Percentiles rank a stretch among this genome's conserved stretches.
These are phyloP conservation scores for Forsythia suspensa DNA, from an alignment of 257 asterid species.

Conservation along the genomic window DNA sequence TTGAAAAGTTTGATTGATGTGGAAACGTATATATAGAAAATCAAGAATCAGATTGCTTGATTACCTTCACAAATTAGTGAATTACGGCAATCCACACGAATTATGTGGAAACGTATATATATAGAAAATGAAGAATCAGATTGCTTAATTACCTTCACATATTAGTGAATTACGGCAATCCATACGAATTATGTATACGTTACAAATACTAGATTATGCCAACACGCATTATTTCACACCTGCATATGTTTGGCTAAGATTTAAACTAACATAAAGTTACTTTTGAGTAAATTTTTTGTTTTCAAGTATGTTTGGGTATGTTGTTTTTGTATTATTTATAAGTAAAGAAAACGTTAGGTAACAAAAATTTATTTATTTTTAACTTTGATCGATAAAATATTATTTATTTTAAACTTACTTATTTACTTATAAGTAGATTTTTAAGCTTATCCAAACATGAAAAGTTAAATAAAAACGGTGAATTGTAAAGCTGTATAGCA, in stretches of 20 bases:
- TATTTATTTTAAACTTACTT: too few species aligned
- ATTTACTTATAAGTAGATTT: neutral
- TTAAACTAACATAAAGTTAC: too few species aligned
- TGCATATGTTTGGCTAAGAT: neutral
- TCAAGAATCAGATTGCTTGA: neutral
- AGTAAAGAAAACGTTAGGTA: too few species aligned
- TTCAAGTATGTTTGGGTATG: too few species aligned
- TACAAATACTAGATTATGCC: neutral
- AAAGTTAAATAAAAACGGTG: neutral
- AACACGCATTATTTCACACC: neutral
- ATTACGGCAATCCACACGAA: neutral
- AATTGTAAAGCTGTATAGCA: too few species aligned
- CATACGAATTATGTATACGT: neutral
- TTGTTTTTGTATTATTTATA: too few species aligned
- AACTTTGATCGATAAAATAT: too few species aligned
- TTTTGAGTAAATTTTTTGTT: too few species aligned
- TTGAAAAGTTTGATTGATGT: neutral
- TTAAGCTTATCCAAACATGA: neutral
- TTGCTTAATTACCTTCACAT: neutral
- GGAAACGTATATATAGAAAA: neutral
- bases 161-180: neutral
- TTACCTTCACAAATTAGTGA: neutral
- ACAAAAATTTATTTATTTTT: too few species aligned
- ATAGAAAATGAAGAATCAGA: slow-evolving; percentile 4
- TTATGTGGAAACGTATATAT: neutral